A percentile compares a stretch with the other conserved stretches of the same genome.
Conservation (phyloP, 148 eudicot species). For the Heliamphora exappendiculata region DNA sequence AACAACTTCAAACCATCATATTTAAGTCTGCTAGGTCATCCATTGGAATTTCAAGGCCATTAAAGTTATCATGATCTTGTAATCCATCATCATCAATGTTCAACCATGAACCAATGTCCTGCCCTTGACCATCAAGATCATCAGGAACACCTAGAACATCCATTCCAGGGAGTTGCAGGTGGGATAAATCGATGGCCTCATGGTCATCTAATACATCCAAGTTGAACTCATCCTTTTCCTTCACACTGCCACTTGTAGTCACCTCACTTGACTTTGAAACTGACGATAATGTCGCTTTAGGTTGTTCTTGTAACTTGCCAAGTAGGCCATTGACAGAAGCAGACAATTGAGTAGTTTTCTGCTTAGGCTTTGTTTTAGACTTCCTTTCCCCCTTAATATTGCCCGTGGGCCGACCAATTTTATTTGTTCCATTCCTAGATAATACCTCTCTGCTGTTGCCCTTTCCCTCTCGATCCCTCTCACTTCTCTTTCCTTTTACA, state of each 20-base stretch:
- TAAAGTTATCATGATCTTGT: constrained; percentile 44
- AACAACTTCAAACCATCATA: constrained; percentile 49
- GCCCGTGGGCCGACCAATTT: constrained; percentile 38
- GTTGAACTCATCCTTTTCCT: constrained; percentile 26
- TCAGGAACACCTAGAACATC: constrained; percentile 41
- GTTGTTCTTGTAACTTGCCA: constrained; percentile 38
- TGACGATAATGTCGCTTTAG: constrained; percentile 29
- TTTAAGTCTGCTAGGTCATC: constrained; percentile 66
- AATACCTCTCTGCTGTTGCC: constrained; percentile 33
- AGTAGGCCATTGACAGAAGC: constrained; percentile 40
- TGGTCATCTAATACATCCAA: constrained; percentile 29
- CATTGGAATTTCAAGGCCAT: constrained; percentile 77
- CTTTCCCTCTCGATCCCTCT: constrained; percentile 60
- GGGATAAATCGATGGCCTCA: constrained; percentile 45
- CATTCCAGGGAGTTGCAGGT: constrained; percentile 49
- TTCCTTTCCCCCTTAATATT: constrained; percentile 57
- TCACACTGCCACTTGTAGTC: constrained; percentile 19
- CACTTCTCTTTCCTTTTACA: constrained; percentile 65
- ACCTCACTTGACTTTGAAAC: constrained; percentile 22
- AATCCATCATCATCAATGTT: constrained; percentile 63
- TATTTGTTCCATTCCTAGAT: constrained; percentile 39
- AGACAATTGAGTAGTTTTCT: constrained; percentile 45
- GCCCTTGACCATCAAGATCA: constrained; percentile 53
- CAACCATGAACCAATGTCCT: constrained; percentile 71
- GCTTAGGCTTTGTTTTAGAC: constrained; percentile 52